A percentile compares a stretch with the other conserved stretches of the same genome.
Conservation (phyloP, 129 eudicot species). For the Arctium lappa region DNA sequence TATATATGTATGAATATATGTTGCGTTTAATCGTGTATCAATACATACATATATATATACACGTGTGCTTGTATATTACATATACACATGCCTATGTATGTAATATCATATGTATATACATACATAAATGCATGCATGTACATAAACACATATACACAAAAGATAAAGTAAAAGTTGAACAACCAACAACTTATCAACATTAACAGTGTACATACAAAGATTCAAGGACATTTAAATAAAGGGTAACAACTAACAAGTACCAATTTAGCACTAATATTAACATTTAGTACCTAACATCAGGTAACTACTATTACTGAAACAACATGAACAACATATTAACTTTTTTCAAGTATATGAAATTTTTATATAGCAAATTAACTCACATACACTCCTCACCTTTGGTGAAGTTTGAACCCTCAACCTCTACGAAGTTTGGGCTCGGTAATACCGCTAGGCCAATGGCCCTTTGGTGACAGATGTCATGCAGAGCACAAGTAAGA, state of each 20-base stretch:
- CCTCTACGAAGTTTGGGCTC: too few relatives aligned
- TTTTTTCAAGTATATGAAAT: background rate
- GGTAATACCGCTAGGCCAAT: background rate
- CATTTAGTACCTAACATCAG: background rate
- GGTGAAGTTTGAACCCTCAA: too few relatives aligned
- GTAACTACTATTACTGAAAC: background rate
- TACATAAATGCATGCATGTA: background rate
- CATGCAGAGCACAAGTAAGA: slow-evolving; percentile 1
- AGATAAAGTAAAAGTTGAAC: background rate
- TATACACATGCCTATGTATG: background rate
- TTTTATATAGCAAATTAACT: background rate
- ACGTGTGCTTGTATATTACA: too few relatives aligned
- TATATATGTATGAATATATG: background rate
- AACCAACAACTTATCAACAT: background rate
- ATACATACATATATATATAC: background rate
- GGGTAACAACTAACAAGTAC: slow-evolving; percentile 2
- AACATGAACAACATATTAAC: background rate
- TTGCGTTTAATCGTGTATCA: too few relatives aligned
- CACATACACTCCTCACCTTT: too few relatives aligned
- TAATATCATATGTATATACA: background rate
- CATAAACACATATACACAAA: background rate
- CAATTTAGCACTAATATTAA: background rate
- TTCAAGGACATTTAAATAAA: background rate
- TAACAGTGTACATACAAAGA: background rate
- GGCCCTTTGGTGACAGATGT: background rate